A percentile compares a stretch with the other conserved stretches of the same genome.
Conservation (phyloP, 768 basidiomycete species). For the Russula sp. region DNA sequence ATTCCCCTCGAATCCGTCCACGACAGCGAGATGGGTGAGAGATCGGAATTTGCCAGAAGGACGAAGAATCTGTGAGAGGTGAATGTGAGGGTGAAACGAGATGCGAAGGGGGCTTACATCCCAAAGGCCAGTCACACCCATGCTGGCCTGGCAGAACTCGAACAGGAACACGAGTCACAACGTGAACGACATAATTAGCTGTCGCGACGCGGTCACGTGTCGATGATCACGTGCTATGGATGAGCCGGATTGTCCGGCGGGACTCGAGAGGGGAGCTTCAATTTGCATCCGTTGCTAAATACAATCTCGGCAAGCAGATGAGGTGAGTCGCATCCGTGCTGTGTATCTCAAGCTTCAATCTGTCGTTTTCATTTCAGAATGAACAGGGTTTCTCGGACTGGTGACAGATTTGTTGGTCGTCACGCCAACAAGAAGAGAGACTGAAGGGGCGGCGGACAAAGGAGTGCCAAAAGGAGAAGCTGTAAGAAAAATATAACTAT, state of each 20-base stretch:
- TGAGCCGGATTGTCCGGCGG: too few relatives aligned
- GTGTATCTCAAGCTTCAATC: too few relatives aligned
- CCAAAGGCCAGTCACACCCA: conserved; percentile 31
- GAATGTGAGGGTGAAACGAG: conserved; percentile 28
- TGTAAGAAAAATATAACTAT: not conserved
- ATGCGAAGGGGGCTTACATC: conserved; percentile 20
- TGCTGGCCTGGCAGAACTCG: not conserved
- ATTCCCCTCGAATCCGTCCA: conserved; percentile 72
- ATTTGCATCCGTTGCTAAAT: too few relatives aligned
- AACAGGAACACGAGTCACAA: not conserved
- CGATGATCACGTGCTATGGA: not conserved
- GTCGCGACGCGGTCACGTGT: not conserved
- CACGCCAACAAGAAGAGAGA: too few relatives aligned
- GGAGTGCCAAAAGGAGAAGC: too few relatives aligned
- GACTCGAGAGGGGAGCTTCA: too few relatives aligned
- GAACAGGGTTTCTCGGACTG: too few relatives aligned
- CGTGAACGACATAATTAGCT: not conserved
- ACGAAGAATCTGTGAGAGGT: conserved; percentile 51
- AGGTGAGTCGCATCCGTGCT: too few relatives aligned
- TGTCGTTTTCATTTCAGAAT: too few relatives aligned
- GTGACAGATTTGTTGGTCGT: too few relatives aligned
- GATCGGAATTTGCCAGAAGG: conserved; percentile 72
- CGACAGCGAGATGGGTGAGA: conserved; percentile 69
- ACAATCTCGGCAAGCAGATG: too few relatives aligned
- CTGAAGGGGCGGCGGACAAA: too few relatives aligned